Evolutionary conservation across 208 protist genomes (phyloP), one percentile per base, ranked within the genome.

Genomic region (Trypanosomatidae sp.): DNA sequence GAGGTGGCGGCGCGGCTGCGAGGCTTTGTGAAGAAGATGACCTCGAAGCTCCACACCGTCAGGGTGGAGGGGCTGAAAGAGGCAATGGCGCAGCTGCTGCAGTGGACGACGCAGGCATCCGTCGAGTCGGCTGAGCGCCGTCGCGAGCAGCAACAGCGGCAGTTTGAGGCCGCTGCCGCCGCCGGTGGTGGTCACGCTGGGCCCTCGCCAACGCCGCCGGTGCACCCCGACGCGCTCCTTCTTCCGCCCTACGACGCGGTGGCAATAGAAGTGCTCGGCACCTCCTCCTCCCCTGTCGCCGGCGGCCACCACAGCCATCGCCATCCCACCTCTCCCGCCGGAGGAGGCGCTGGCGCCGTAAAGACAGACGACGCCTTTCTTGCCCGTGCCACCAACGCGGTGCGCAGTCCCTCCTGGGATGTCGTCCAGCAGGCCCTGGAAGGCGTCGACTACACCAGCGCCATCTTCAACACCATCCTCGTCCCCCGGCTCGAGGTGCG

Each of bases 41-140:
- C 80, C 28, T 93, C 88, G 7, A 84, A 81, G 10, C 89, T 92
- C 53, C 74, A 79, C 65, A 59, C 78, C n/a, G 76, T 88, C 8
- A 86, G 91, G 0, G 69, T 84, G 15, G 88, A 95, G 44, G 91
- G 88, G 3, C 68, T 95, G 64, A 77, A 84, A 28, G 84, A 91
- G 71, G 80, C 86, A 8, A 78, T 87, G 66, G 62, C 80, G 64
- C 69, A 76, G 36, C 79, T 95, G n/a, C 52, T 76, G 62, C 74
- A 86, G 66, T 71, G 91, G 44, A 80, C 85, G 1, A 85, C 81
- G 41, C 77, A 86, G 67, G 86, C 86, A 12, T 77, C 86, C 33
- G 75, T 87, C 47, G 90, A 95, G 77, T 73, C 82, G 5, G 81
- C 81, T 19, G 70, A 76, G 46, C 78, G 77, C 36, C 36, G 36